phyloP scores from a whole-genome alignment of 2,329 filamentous ascomycete species.

The Teratosphaeria zuluensis region DNA sequence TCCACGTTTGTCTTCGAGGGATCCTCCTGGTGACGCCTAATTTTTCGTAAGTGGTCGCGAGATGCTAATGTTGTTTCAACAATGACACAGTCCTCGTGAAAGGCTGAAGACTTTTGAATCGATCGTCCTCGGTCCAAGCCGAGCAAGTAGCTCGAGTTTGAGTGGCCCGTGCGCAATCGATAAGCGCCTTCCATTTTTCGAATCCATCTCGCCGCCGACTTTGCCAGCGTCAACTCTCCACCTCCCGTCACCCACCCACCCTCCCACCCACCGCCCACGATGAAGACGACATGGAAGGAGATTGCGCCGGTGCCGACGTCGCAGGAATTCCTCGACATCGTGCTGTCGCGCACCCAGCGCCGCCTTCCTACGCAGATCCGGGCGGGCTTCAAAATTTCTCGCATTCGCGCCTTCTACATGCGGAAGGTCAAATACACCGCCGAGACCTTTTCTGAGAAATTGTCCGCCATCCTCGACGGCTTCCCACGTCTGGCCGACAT shows the following conservation, averaged over 20 bases:
- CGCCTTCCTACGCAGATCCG: conserved; percentile 92
- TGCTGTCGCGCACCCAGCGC: conserved; percentile 85
- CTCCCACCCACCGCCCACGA: conserved; percentile 21
- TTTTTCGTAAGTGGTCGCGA: no score
- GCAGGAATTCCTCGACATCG: conserved; percentile 96
- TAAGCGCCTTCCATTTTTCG: not conserved
- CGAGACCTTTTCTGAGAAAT: conserved; percentile 93
- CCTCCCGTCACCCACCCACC: not conserved
- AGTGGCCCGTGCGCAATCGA: not conserved
- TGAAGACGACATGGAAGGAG: conserved; percentile 54
- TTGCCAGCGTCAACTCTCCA: not conserved
- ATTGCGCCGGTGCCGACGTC: conserved; percentile 55
- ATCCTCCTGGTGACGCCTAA: no score
- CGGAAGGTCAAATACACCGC: conserved; percentile 97
- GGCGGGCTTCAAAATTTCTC: conserved; percentile 87
- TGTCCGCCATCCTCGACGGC: conserved; percentile 79
- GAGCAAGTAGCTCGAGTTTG: not conserved
- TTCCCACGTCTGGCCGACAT: conserved; percentile 91
- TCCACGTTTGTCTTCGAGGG: no score
- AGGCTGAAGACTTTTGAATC: no score
- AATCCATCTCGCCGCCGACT: not conserved
- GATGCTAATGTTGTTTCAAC: no score
- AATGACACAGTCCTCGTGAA: no score
- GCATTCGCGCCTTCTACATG: conserved; percentile 92
- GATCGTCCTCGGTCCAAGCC: not conserved